Conservation (phyloP, 2,329 filamentous ascomycete species). For the Pyrenophora teres region DNA sequence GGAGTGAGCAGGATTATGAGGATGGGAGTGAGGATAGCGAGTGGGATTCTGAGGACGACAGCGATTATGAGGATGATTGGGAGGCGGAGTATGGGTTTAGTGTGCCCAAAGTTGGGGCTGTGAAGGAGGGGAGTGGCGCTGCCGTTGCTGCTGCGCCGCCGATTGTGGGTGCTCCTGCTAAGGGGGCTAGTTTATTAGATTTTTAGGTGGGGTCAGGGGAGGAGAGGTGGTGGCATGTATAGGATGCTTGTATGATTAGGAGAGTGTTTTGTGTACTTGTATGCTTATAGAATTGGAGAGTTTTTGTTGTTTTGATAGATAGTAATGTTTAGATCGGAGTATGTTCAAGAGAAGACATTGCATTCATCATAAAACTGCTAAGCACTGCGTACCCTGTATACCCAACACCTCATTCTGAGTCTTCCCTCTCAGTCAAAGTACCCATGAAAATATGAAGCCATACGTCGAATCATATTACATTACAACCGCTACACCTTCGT, state of each 20-base stretch:
- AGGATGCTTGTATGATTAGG: background rate
- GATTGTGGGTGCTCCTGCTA: background rate
- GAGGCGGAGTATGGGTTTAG: slow-evolving; percentile 11
- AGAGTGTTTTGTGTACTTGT: too few species aligned
- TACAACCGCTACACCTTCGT: background rate
- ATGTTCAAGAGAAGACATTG: too few species aligned
- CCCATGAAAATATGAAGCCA: too few species aligned
- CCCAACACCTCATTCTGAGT: too few species aligned
- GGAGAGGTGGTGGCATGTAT: background rate
- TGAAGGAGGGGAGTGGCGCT: background rate
- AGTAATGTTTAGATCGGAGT: too few species aligned
- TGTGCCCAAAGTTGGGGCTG: background rate
- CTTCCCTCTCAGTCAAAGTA: too few species aligned
- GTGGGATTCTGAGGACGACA: slow-evolving; percentile 14
- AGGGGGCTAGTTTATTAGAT: slow-evolving; percentile 5
- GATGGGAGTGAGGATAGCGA: slow-evolving; percentile 12
- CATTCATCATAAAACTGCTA: too few species aligned
- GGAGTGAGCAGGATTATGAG: slow-evolving; percentile 13
- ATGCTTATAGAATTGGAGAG: too few species aligned
- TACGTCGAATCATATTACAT: background rate
- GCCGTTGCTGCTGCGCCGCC: background rate
- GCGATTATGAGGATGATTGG: slow-evolving; percentile 16
- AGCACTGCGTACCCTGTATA: too few species aligned
- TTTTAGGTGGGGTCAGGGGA: background rate
- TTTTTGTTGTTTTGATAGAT: too few species aligned